A percentile compares a stretch with the other conserved stretches of the same genome.
These are phyloP conservation scores for Boletus sensibilis DNA, from an alignment of 768 basidiomycete species.

Conservation along the genomic window DNA sequence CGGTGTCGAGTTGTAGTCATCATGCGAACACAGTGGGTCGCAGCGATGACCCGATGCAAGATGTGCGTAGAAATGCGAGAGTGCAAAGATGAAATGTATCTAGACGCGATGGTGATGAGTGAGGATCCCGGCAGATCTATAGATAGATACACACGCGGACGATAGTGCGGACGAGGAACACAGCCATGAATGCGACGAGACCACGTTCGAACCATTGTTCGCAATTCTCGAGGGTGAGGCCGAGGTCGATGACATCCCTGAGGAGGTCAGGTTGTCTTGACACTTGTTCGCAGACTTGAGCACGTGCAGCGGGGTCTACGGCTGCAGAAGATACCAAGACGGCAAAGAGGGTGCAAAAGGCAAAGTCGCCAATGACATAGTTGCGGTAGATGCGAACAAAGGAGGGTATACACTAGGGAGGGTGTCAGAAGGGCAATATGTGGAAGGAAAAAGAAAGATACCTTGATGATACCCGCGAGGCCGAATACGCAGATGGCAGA, in stretches of 20 bases:
- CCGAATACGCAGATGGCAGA: conserved; percentile 65
- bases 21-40: conserved; percentile 8
- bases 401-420: conserved; percentile 53
- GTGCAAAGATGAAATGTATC: conserved; percentile 76
- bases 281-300: conserved; percentile 70
- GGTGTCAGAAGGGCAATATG: not conserved
- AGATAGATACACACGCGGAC: conserved; percentile 52
- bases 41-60: conserved; percentile 44
- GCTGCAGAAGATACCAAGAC: conserved; percentile 56
- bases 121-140: not conserved
- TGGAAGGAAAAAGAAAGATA: conserved; percentile 30
- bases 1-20: conserved; percentile 27
- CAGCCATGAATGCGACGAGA: conserved; percentile 53
- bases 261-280: conserved; percentile 75
- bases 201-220: conserved; percentile 75
- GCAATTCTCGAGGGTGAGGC: conserved; percentile 76
- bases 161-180: conserved; percentile 61
- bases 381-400: conserved; percentile 80
- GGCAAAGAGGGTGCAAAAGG: conserved; percentile 62
- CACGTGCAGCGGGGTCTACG: conserved; percentile 53
- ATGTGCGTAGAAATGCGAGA: conserved; percentile 62
- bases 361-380: conserved; percentile 77
- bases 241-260: conserved; percentile 66
- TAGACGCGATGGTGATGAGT: conserved; percentile 27
- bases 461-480: conserved; percentile 67